Conservation (phyloP, 176 grass and related monocot genomes). For the Bolboschoenus planiculmis region DNA sequence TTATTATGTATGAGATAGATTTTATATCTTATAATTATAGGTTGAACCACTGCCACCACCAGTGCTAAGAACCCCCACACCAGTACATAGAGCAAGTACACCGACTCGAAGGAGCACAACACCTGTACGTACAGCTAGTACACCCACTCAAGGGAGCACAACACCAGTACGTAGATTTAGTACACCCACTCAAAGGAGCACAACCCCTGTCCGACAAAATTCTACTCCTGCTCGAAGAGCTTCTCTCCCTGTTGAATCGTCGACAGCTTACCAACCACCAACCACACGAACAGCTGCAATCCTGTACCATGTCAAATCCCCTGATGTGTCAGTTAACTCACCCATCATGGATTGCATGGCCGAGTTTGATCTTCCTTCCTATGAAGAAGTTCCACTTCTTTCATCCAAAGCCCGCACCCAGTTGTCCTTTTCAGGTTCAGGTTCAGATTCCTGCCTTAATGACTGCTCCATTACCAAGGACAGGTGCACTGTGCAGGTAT, state of each 20-base stretch:
- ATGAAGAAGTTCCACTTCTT: conserved; percentile 32
- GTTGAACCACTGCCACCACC: background rate
- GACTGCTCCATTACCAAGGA: conserved; percentile 87
- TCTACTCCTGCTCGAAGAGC: conserved; percentile 25
- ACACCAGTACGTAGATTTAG: background rate
- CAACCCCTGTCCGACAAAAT: background rate
- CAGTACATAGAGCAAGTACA: background rate
- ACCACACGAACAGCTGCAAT: background rate
- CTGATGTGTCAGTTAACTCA: conserved; percentile 78
- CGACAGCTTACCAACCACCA: background rate
- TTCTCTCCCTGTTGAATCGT: conserved; percentile 37
- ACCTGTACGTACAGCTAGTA: background rate
- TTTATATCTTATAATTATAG: background rate
- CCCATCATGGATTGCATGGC: conserved; percentile 84
- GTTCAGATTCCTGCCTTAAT: conserved; percentile 16
- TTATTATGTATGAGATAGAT: background rate
- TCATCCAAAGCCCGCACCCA: conserved; percentile 21
- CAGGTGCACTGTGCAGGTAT: conserved; percentile 79
- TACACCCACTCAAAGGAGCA: background rate
- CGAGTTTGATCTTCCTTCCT: conserved; percentile 71
- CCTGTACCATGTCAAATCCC: conserved; percentile 48
- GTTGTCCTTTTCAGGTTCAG: conserved; percentile 23
- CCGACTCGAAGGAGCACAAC: conserved; percentile 9
- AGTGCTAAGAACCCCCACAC: background rate
- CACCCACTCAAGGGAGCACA: conserved; percentile 3